Evolutionary conservation across 805 yeast species (phyloP), one percentile per base, ranked within the genome.

Genomic region (Metschnikowia aberdeeniae): DNA sequence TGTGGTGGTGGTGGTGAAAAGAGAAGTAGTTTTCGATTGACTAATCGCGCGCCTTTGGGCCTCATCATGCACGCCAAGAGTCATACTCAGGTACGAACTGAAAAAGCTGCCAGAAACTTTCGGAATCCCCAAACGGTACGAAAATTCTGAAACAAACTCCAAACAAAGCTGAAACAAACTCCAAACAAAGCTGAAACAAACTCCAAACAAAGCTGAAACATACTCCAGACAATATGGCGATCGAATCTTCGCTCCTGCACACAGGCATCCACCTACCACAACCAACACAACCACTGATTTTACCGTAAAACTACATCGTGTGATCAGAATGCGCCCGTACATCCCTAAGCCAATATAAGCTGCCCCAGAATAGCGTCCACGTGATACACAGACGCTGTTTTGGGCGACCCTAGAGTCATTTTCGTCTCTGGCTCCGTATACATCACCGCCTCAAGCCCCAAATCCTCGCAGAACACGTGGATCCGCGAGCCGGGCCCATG

Each of bases 391-490:
- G 68, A 64, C 44, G 82, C 75, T 5, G 68, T 57, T 3, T 78
- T 54, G 17, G 64, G 61, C 45, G 75, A 76, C 3, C 85, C 85
- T 14, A 70, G 57, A 12, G 58, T 48, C 4, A 61, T 58, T 13
- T 57, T 56, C 7, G 45, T 34, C 11, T 51, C 47, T 9, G 36
- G 13, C 51, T 59, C 35, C 52, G 52, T 44, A 46, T 51, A 33
- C 10, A 78, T 57, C n/a, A 75, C 76, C 17, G 78, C 76, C 43
- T 71, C 77, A 10, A 75, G 53, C 19, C 69, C 75, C 28, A 75
- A 57, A 27, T 77, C 79, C 42, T 59, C 51, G 49, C 84, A 79
- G 54, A 66, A 77, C 19, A 38, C 42, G 7, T 30, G 20, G 9
- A 30, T 27, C n/a, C 27, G n/a, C 8, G 24, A 11, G 9, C 20